Conservation (phyloP, 2,329 filamentous ascomycete species). For the Fusarium palustre region DNA sequence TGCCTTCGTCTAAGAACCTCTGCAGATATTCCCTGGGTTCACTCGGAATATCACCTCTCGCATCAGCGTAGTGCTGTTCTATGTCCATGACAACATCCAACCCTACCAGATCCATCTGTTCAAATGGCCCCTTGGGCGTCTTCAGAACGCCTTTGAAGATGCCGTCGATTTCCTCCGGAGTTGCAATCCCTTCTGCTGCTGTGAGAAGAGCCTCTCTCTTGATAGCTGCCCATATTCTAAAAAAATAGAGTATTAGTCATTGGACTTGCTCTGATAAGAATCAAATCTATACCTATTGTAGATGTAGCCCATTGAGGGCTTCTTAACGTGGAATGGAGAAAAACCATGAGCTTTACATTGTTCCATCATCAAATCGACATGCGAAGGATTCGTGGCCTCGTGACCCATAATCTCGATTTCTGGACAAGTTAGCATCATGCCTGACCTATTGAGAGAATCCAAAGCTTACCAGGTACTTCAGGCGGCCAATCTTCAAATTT, state of each 20-base stretch:
- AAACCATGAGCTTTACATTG: conserved; percentile 47
- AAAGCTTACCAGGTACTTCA: conserved; percentile 45
- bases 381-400: conserved; percentile 37
- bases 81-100: conserved; percentile 50
- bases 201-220: conserved; percentile 50
- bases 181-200: conserved; percentile 48
- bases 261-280: rapidly evolving
- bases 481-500: conserved; percentile 48
- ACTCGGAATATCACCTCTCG: conserved; percentile 39
- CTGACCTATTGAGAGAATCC: rapidly evolving
- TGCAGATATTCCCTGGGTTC: conserved; percentile 45
- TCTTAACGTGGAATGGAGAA: conserved; percentile 48
- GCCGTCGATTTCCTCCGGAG: conserved; percentile 49
- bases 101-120: conserved; percentile 50
- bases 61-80: conserved; percentile 49
- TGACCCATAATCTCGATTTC: conserved; percentile 52
- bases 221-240: conserved; percentile 51
- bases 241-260: neutral
- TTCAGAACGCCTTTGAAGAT: conserved; percentile 50
- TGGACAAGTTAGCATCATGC: neutral
- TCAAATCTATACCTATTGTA: conserved; percentile 45
- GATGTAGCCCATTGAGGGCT: conserved; percentile 50
- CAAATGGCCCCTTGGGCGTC: conserved; percentile 49
- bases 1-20: conserved; percentile 38
- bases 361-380: conserved; percentile 43